Percentiles rank a stretch among this genome's conserved stretches.
phyloP scores from a whole-genome alignment of 352 stramenopile genomes.

The Phytophthora megakarya region DNA sequence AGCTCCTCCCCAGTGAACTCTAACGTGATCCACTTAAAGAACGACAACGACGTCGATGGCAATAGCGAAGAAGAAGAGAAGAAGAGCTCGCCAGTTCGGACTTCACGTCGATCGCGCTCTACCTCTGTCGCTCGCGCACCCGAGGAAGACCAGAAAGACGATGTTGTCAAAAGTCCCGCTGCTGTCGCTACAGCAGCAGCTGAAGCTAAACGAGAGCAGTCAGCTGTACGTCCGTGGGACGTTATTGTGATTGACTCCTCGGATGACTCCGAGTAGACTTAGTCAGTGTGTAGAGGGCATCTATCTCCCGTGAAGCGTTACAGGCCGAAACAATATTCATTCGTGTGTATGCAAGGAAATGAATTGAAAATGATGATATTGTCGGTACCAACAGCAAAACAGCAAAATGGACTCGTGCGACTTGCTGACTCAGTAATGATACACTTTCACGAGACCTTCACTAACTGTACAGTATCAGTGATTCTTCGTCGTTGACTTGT shows the following conservation, averaged over 20 bases:
- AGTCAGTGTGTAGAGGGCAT: conserved; percentile 22
- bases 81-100: background rate
- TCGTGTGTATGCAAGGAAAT: conserved; percentile 13
- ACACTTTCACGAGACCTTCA: too few species aligned
- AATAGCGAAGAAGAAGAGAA: conserved; percentile 8
- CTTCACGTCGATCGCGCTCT: conserved; percentile 3
- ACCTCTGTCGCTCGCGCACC: too few species aligned
- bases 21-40: conserved; percentile 20
- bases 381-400: too few species aligned
- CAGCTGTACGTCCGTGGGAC: conserved; percentile 54
- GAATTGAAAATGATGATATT: background rate
- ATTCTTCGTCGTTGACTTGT: too few species aligned
- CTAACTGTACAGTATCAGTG: too few species aligned
- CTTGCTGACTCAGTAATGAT: too few species aligned
- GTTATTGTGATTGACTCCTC: conserved; percentile 85
- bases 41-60: conserved; percentile 10
- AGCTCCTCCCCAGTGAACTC: background rate
- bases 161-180: background rate
- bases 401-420: too few species aligned
- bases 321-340: conserved; percentile 17
- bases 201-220: conserved; percentile 29
- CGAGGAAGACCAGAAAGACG: conserved; percentile 5
- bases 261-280: conserved; percentile 37
- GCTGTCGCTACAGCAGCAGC: conserved; percentile 19
- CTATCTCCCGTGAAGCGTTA: conserved; percentile 12